Conservation (phyloP, 495 filamentous ascomycete genomes). For the Xylaria nigripes region DNA sequence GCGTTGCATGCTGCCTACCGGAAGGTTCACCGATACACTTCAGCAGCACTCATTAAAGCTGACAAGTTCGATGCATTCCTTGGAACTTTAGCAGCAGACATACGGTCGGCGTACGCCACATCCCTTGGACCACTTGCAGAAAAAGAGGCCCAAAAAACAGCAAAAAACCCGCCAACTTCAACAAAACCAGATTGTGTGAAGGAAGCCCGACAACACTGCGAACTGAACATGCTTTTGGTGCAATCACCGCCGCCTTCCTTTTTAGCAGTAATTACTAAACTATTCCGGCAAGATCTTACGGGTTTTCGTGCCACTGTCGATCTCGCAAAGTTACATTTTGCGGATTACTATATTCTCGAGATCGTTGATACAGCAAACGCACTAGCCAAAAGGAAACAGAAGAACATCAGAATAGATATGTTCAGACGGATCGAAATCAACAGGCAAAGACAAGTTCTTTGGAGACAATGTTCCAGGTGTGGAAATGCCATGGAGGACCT, state of each 20-base stretch:
- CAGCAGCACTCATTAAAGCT: conserved; percentile 35
- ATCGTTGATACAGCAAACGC: conserved; percentile 32
- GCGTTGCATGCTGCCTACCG: conserved; percentile 40
- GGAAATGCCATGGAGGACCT: conserved; percentile 56
- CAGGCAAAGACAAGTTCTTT: conserved; percentile 22
- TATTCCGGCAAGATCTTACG: conserved; percentile 37
- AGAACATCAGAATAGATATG: conserved; percentile 32
- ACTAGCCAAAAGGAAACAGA: conserved; percentile 19
- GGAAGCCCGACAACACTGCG: conserved; percentile 35
- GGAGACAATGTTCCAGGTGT: conserved; percentile 54
- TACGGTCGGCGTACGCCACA: conserved; percentile 40
- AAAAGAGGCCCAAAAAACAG: conserved; percentile 16
- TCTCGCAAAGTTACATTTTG: conserved; percentile 42
- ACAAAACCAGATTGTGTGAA: conserved; percentile 16
- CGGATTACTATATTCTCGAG: conserved; percentile 41
- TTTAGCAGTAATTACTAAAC: conserved; percentile 37
- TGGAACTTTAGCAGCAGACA: conserved; percentile 31
- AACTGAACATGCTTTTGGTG: conserved; percentile 43
- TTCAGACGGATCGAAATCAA: conserved; percentile 29
- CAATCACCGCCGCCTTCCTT: conserved; percentile 39
- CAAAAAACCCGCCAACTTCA: conserved; percentile 16
- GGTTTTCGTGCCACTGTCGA: conserved; percentile 35
- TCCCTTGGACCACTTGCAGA: conserved; percentile 29
- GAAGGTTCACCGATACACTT: conserved; percentile 36
- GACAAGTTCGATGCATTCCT: conserved; percentile 44